These are phyloP conservation scores for Paspalum notatum DNA, from an alignment of 176 grass and related monocot genomes.

Conservation along the genomic window DNA sequence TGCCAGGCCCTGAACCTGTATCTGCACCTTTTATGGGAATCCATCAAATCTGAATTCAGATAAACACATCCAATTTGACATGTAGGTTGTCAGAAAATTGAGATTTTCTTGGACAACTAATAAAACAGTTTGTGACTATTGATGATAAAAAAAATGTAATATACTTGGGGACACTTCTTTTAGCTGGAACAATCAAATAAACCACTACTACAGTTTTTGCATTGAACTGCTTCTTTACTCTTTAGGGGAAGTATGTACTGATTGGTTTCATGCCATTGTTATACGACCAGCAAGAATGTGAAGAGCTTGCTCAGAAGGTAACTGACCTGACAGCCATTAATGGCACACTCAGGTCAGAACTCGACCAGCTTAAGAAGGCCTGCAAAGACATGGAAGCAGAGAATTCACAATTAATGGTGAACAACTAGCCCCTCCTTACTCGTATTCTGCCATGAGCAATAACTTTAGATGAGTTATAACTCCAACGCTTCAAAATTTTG, in stretches of 20 bases:
- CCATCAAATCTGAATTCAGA: slow-evolving; percentile 3
- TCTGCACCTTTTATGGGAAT: neutral
- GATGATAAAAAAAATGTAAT: neutral
- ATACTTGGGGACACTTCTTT: neutral
- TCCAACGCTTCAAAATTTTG: neutral
- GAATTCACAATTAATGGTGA: slow-evolving; percentile 63
- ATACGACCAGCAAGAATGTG: slow-evolving; percentile 76
- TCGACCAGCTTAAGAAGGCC: slow-evolving; percentile 61
- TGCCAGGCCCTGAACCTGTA: neutral
- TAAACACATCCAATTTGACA: slow-evolving; percentile 4
- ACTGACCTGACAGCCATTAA: slow-evolving; percentile 52
- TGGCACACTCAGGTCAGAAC: slow-evolving; percentile 45
- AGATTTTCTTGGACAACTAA: neutral
- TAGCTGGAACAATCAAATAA: neutral
- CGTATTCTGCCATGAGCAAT: neutral
- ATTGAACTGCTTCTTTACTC: neutral
- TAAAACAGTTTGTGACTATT: neutral
- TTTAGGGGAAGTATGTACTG: neutral
- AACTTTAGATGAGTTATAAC: neutral
- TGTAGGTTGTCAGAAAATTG: no score
- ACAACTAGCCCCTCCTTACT: neutral
- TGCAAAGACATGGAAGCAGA: slow-evolving; percentile 59
- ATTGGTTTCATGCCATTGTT: slow-evolving; percentile 22
- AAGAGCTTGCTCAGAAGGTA: slow-evolving; percentile 61
- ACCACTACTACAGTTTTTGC: neutral